phyloP scores from a whole-genome alignment of 2,329 filamentous ascomycete genomes.

The Colletotrichum neosansevieriae region DNA sequence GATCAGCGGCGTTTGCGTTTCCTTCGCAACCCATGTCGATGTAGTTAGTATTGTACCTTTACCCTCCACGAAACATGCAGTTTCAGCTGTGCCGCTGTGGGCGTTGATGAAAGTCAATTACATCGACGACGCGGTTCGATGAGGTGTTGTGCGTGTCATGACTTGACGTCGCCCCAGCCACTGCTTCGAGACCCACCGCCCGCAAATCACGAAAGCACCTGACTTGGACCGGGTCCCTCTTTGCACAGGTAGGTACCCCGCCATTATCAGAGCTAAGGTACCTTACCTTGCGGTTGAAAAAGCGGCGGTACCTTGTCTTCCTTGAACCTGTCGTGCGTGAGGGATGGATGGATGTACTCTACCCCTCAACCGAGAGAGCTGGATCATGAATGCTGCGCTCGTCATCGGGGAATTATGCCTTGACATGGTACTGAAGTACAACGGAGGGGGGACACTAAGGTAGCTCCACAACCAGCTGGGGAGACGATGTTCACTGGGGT shows the following conservation, averaged over 20 bases:
- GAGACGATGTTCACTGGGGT: slow-evolving; percentile 11
- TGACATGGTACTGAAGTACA: neutral
- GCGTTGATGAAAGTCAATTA: slow-evolving; percentile 16
- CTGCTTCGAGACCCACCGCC: neutral
- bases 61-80: neutral
- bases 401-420: slow-evolving; percentile 22
- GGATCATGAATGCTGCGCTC: neutral
- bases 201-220: slow-evolving; percentile 39
- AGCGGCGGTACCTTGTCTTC: neutral
- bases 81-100: neutral
- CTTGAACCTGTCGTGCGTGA: neutral
- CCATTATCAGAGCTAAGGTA: slow-evolving; percentile 10
- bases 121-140: slow-evolving; percentile 32
- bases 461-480: slow-evolving; percentile 12
- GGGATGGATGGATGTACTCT: no score
- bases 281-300: neutral
- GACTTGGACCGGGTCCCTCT: slow-evolving; percentile 12
- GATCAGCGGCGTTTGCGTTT: slow-evolving; percentile 24
- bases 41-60: neutral
- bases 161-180: neutral
- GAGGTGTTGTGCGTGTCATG: slow-evolving; percentile 40
- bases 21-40: neutral
- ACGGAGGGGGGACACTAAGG: no score
- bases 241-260: no score
- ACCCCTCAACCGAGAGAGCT: neutral